Percentiles rank a stretch among this genome's conserved stretches.
Conservation (phyloP, 1,139 yeast genomes). For the Torulaspora pretoriensis region DNA sequence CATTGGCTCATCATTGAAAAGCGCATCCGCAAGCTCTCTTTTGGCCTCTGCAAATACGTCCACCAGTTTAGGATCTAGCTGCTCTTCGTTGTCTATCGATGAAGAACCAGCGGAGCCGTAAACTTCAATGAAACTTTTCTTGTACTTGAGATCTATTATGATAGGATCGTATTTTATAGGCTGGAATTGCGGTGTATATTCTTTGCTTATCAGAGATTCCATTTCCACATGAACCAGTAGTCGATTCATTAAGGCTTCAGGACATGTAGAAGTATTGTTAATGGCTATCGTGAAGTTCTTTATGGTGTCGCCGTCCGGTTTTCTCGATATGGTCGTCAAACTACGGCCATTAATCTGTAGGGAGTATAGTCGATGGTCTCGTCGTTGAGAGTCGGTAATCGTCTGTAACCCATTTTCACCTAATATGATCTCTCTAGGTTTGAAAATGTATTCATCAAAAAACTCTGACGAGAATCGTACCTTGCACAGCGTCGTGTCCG, state of each 20-base stretch:
- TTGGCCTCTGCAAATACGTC: constrained; percentile 27
- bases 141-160: constrained; percentile 42
- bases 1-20: constrained; percentile 28
- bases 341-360: constrained; percentile 48
- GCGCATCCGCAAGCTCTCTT: constrained; percentile 26
- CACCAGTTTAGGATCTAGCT: constrained; percentile 29
- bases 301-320: constrained; percentile 43
- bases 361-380: constrained; percentile 38
- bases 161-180: constrained; percentile 44
- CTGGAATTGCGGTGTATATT: constrained; percentile 49
- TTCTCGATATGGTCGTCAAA: constrained; percentile 47
- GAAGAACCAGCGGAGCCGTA: constrained; percentile 26
- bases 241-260: constrained; percentile 39
- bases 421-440: constrained; percentile 32
- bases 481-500: constrained; percentile 33
- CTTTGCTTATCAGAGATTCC: constrained; percentile 48
- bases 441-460: constrained; percentile 29
- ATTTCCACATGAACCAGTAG: constrained; percentile 48
- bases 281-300: constrained; percentile 38
- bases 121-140: constrained; percentile 36
- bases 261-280: constrained; percentile 32
- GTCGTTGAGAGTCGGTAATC: constrained; percentile 24
- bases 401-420: constrained; percentile 36
- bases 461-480: constrained; percentile 25
- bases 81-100: constrained; percentile 15